phyloP scores from a whole-genome alignment of 2,329 filamentous ascomycete species.

The Penicillium sp. region DNA sequence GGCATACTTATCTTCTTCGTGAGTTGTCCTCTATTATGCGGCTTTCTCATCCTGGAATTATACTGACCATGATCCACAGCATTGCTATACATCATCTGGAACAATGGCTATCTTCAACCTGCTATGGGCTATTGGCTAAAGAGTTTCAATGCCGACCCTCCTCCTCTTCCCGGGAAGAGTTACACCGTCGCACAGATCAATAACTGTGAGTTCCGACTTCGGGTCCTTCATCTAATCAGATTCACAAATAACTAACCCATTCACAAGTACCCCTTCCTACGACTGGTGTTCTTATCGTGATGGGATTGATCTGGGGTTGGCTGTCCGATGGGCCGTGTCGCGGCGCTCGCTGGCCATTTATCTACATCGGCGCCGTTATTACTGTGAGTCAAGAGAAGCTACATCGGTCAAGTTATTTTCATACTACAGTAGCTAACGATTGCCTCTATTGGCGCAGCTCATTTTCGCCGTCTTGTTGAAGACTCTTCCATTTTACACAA shows the following conservation, averaged over 20 bases:
- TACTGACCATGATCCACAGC: slow-evolving; percentile 16
- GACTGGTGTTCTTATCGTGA: slow-evolving; percentile 36
- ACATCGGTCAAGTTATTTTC: not conserved
- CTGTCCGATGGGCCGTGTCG: slow-evolving; percentile 36
- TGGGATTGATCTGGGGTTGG: slow-evolving; percentile 40
- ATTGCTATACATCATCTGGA: slow-evolving; percentile 40
- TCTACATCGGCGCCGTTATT: slow-evolving; percentile 38
- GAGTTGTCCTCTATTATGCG: slow-evolving; percentile 5
- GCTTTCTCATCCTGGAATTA: not conserved
- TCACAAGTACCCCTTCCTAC: slow-evolving; percentile 28
- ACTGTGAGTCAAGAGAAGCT: slow-evolving; percentile 23
- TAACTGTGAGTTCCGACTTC: slow-evolving; percentile 27
- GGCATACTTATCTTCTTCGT: slow-evolving; percentile 43
- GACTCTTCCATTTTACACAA: slow-evolving; percentile 38
- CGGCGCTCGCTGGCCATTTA: slow-evolving; percentile 41
- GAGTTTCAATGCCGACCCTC: slow-evolving; percentile 37
- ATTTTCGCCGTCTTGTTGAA: slow-evolving; percentile 34
- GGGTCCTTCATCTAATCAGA: not conserved
- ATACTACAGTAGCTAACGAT: not conserved
- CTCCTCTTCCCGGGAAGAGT: slow-evolving; percentile 36
- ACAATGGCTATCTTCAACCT: slow-evolving; percentile 35
- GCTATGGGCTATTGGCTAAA: slow-evolving; percentile 47
- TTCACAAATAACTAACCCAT: not conserved
- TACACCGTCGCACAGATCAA: slow-evolving; percentile 39
- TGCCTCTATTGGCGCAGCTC: slow-evolving; percentile 19